Evolutionary conservation across 2,329 filamentous ascomycete genomes (phyloP).

Genomic region (Clarireedia hainanense): DNA sequence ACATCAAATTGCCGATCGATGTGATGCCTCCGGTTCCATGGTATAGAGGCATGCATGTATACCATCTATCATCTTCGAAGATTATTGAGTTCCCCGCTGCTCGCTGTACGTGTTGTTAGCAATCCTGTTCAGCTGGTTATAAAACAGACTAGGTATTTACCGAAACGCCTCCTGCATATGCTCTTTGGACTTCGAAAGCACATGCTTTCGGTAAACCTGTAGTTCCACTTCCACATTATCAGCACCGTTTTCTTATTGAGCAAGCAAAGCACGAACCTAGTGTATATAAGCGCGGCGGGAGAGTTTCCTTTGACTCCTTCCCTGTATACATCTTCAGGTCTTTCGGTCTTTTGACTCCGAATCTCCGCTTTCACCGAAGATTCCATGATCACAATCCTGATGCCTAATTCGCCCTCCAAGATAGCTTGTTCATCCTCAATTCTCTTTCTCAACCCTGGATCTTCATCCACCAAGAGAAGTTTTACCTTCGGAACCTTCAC

Average conservation of each 20-base stretch:
- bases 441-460: conserved; percentile 39
- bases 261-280: conserved; percentile 36
- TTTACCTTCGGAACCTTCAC: conserved; percentile 48
- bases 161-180: conserved; percentile 25
- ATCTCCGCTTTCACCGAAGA: conserved; percentile 40
- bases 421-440: conserved; percentile 50
- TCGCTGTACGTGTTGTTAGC: background rate
- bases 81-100: background rate
- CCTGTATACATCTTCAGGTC: conserved; percentile 49
- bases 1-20: conserved; percentile 24
- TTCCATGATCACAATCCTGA: conserved; percentile 48
- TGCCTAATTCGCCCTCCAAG: conserved; percentile 38
- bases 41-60: conserved; percentile 47
- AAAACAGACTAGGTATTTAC: conserved; percentile 8
- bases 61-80: conserved; percentile 51
- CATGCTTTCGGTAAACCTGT: conserved; percentile 70
- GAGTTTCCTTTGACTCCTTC: conserved; percentile 41
- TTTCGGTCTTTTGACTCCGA: conserved; percentile 37
- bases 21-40: conserved; percentile 34
- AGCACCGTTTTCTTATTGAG: background rate
- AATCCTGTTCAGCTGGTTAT: background rate
- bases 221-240: conserved; percentile 46
- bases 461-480: conserved; percentile 51
- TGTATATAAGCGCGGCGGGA: conserved; percentile 62
- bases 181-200: conserved; percentile 44